Conservation (phyloP, 2,329 filamentous ascomycete species). For the Cercospora berteroae region DNA sequence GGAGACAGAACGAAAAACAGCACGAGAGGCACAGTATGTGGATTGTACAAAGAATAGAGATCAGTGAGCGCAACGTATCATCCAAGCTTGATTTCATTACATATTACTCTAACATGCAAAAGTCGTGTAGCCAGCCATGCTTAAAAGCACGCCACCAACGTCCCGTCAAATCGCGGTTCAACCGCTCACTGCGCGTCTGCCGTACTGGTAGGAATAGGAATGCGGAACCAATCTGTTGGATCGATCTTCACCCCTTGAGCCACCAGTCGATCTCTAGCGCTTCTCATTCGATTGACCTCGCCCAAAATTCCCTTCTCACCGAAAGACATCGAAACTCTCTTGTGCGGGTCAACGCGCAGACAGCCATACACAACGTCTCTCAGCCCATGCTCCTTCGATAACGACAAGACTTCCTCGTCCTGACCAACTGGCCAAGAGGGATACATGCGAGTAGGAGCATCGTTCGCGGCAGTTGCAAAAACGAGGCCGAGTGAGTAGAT, state of each 20-base stretch:
- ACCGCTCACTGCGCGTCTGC: background rate
- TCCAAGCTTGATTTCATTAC: background rate
- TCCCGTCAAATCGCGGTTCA: background rate
- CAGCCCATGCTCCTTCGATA: background rate
- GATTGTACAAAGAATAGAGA: background rate
- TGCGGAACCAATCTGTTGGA: background rate
- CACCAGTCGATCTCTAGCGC: background rate
- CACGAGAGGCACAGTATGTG: background rate
- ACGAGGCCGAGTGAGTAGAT: slow-evolving; percentile 19
- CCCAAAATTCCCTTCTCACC: background rate
- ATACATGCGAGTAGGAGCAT: background rate
- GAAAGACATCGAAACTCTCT: background rate
- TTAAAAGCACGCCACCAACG: background rate
- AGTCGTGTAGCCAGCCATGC: background rate
- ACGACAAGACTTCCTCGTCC: background rate
- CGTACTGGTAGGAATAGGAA: background rate
- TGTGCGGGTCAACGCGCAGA: background rate
- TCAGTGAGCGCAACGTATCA: background rate
- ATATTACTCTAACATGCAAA: background rate
- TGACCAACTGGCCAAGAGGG: background rate
- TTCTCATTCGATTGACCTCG: background rate
- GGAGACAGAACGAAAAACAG: background rate
- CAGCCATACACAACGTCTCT: background rate
- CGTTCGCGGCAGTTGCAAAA: slow-evolving; percentile 9
- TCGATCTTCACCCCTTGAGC: background rate